Evolutionary conservation across 2,329 filamentous ascomycete species (phyloP).

Genomic region (Penicillium sp.): DNA sequence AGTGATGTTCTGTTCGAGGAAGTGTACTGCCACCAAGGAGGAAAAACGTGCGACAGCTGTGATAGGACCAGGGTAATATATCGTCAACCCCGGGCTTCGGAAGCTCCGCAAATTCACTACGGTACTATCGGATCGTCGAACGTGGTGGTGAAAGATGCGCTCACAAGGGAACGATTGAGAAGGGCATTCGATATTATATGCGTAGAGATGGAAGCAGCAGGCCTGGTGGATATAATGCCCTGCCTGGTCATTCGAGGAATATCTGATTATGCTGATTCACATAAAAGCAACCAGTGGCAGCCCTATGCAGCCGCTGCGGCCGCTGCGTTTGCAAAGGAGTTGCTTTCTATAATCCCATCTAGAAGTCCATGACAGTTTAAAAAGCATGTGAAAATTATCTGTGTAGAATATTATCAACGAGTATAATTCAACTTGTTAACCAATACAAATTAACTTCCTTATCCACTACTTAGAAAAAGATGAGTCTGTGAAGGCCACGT

Average conservation of each 20-base stretch:
- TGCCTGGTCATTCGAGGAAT: constrained; percentile 16
- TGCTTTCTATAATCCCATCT: constrained; percentile 6
- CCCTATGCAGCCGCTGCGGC: constrained; percentile 14
- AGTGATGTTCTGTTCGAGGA: not conserved
- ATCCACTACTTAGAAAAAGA: too few relatives aligned
- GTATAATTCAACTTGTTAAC: too few relatives aligned
- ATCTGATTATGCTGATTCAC: constrained; percentile 16
- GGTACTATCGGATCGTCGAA: constrained; percentile 18
- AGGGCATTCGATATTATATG: constrained; percentile 16
- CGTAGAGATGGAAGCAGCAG: constrained; percentile 15
- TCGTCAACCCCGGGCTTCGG: too few relatives aligned
- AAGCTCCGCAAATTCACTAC: constrained; percentile 14
- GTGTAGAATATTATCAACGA: too few relatives aligned
- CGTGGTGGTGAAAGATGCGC: constrained; percentile 16
- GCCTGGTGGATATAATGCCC: constrained; percentile 12
- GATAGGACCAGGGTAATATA: not conserved
- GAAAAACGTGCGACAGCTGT: not conserved
- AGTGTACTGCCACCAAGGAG: not conserved
- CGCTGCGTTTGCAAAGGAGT: constrained; percentile 12
- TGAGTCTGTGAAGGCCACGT: too few relatives aligned
- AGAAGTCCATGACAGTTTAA: too few relatives aligned
- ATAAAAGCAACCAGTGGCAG: constrained; percentile 16
- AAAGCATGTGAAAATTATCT: too few relatives aligned
- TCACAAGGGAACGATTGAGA: too few relatives aligned
- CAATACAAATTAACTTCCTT: too few relatives aligned